Percentiles rank a stretch among this genome's conserved stretches.
Conservation (phyloP, 1,284 basidiomycete genomes). For the Malassezia nana region DNA sequence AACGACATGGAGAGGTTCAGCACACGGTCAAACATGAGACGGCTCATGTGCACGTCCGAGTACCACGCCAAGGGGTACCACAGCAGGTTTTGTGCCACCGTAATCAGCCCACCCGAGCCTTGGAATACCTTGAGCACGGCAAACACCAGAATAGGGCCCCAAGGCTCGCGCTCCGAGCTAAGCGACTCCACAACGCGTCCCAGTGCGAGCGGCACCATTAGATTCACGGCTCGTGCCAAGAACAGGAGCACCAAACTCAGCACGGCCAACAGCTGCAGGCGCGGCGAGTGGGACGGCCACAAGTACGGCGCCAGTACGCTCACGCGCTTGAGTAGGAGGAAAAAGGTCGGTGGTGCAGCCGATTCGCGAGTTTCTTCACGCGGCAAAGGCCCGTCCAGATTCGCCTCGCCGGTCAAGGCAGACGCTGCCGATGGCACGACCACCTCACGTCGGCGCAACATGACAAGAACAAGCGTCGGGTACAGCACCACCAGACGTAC, state of each 20-base stretch:
- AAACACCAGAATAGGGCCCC: constrained; percentile 42
- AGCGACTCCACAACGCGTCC: constrained; percentile 57
- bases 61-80: constrained; percentile 78
- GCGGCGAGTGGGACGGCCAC: constrained; percentile 62
- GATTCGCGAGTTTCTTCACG: too few relatives aligned
- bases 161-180: constrained; percentile 24
- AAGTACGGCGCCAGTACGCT: constrained; percentile 64
- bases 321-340: constrained; percentile 49
- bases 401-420: too few relatives aligned
- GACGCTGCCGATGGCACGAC: constrained; percentile 3
- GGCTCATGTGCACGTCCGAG: constrained; percentile 51
- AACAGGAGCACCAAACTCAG: constrained; percentile 62
- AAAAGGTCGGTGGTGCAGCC: constrained; percentile 38
- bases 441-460: not conserved
- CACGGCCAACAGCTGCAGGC: constrained; percentile 62
- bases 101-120: constrained; percentile 48
- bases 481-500: constrained; percentile 28
- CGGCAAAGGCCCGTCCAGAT: too few relatives aligned
- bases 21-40: constrained; percentile 45
- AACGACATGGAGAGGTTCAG: constrained; percentile 65
- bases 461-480: constrained; percentile 2
- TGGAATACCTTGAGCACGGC: constrained; percentile 49
- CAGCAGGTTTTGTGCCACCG: constrained; percentile 33
- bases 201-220: constrained; percentile 63
- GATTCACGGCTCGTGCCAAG: constrained; percentile 65